Evolutionary conservation across 805 yeast genomes (phyloP), one percentile per base, ranked within the genome.

Genomic region (Monosporozyma aerobia): DNA sequence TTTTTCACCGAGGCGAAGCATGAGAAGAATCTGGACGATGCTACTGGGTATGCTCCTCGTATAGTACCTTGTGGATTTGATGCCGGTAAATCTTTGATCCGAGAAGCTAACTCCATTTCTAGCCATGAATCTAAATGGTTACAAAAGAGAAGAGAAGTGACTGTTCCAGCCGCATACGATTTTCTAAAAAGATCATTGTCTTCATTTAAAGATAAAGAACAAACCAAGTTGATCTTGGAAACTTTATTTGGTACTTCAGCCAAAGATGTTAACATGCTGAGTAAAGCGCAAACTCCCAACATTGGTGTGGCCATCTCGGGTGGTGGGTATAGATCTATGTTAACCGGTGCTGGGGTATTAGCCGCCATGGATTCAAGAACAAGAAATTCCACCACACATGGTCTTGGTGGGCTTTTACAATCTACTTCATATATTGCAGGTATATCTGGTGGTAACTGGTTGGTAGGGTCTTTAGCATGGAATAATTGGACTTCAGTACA

Each of bases 291-390:
- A 48, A 53, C 53, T 37, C 69, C 69, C 51, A 73, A 76, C 47
- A 72, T 85, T 49, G 90, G 80, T 3, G 56, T 78, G 23, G 83
- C 90, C 10, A 80, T 83, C 57, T 77, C 87, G 10, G 96, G 96
- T 47, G 97, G 97, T 64, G 96, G 97, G 3, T 89, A 87, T 67
- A 77, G 97, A 56, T 95, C 97, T 30, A 87, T 90, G 88, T 70
- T 89, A 45, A 70, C 76, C 51, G 96, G 96, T 5, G 96, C 95
- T 11, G 96, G 96, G 39, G 80, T 82, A 63, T 70, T 90, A 23
- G 73, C 92, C 2, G 96, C 92, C 0, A 69, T 87, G 85, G 97
- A 89, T 65, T 80, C 81, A 61, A 73, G 95, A 57, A 82, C 94
- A 2, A 69, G 63, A 14, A 77, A 75, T 53, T 75, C 82, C 11